Base-by-base conservation (phyloP, 2,329 filamentous ascomycete genomes). In the Phaeomoniella chlamydospora region DNA sequence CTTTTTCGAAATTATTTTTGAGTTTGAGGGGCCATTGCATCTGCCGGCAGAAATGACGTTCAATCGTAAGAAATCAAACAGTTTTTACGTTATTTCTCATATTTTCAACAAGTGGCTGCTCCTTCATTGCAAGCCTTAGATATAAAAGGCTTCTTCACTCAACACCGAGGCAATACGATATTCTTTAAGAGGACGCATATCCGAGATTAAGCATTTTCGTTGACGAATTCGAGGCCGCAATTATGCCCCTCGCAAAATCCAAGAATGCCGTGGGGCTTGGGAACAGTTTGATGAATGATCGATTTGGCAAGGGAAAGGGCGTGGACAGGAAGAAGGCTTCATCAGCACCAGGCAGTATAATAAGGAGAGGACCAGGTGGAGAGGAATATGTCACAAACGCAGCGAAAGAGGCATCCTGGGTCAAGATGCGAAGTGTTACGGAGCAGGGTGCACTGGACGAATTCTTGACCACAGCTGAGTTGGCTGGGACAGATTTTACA, bases 391-490 rank as follows among this genome's bases (percentile, higher is more conserved):
- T 96, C 49, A 90, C 85, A 34, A 94, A 93, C 56, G 80, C 82
- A 45, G 78, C 77, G 48, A 78, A 92, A 55, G 87, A 96, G 64
- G 90, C 88, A 22, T 72, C 84, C 48, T 98, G 87, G 86, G 85
- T 96, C 54, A 98, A 96, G 69, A 96, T 98, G 90, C 85, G 88
- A 65, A 94, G 85, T 57, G 83, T 98, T 48, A 98, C 90, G 4
- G 85, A 98, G 66, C 90, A 98, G 61, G 87, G 80, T 47, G 87
- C 87, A 31, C 75, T 98, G 42, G 90, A 98, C 58, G 90, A 98
- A 59, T 98, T 98, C 58, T 67, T 98, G 44, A 83, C 81, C 39
- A 98, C 90, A 2, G 92, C 90, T 43, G 87, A 96, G 62, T 67
- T 98, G 48, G 90, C 90, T n/a, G 88, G 86, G 45, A 98, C 90